Evolutionary conservation across 106 monocot genomes (phyloP), one percentile per base, ranked within the genome.

Genomic region (Allium fistulosum): DNA sequence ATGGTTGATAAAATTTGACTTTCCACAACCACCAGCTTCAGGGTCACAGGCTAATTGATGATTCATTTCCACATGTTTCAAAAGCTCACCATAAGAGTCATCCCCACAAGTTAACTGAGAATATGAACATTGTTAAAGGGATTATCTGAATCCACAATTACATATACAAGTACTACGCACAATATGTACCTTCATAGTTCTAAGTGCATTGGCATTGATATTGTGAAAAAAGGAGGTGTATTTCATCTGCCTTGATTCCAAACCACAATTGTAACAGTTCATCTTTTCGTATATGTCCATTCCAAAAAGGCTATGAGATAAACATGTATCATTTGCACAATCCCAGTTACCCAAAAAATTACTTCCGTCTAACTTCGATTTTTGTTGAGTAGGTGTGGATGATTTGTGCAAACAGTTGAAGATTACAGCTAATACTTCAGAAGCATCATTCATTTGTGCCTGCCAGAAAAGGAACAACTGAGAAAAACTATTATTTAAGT

Each of bases 391-490:
- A 65, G 80, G 70, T 50, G 84, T 81, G 22, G 74, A 88, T 9
- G 96, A 88, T 17, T 72, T 81, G 70, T 96, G 96, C 67, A 96
- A 69, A 60, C 96, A 91, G 26, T 91, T 86, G 74, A 96, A 96
- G 16, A 96, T 84, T 49, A 96, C 88, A 45, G 69, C 96, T 72
- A 96, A 73, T 53, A 96, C 96, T 73, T 96, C 96, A 62, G 96
- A 96, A 69, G 96, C 96, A 88, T 96, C 96, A 79, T 96, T 96
- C 96, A 96, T 96, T 72, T 96, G 86, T 27, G 71, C 86, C 96
- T 96, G 88, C 52, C 48, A 72, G 72, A 18, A 27, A 4, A 63
- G 63, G 22, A 17, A 56, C 48, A 60, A 26, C 11, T 18, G 16
- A 67, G 27, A 67, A 46, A 22, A 57, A 47, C 46, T 45, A 51